Evolutionary conservation across 345 rosid genomes (phyloP).

Genomic region (Lepidium sativum): DNA sequence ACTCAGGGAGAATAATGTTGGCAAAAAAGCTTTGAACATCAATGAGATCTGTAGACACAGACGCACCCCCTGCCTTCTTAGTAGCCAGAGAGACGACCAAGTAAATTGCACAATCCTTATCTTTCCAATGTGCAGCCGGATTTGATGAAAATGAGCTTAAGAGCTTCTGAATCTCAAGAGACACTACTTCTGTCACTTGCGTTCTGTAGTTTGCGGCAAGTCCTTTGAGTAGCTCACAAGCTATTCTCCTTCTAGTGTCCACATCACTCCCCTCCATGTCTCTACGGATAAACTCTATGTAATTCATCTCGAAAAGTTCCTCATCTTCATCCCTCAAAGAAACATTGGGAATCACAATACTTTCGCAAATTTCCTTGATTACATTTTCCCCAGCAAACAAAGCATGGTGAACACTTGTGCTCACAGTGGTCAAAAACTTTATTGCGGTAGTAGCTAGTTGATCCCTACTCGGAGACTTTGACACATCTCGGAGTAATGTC

Average conservation of each 20-base stretch:
- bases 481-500: conserved; percentile 74
- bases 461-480: conserved; percentile 66
- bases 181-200: conserved; percentile 55
- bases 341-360: conserved; percentile 93
- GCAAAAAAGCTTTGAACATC: conserved; percentile 78
- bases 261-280: conserved; percentile 99
- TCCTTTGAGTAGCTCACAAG: conserved; percentile 93
- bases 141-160: conserved; percentile 52
- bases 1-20: conserved; percentile 71
- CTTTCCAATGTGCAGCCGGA: conserved; percentile 83
- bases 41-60: conserved; percentile 79
- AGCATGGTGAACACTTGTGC: conserved; percentile 86
- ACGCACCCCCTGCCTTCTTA: conserved; percentile 72
- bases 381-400: conserved; percentile 73
- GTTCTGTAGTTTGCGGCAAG: conserved; percentile 75
- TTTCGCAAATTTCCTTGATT: conserved; percentile 73
- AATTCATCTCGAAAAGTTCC: conserved; percentile 96
- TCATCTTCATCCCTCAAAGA: conserved; percentile 91
- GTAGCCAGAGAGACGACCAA: conserved; percentile 87
- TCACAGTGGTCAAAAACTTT: conserved; percentile 90
- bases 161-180: conserved; percentile 73
- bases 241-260: conserved; percentile 97
- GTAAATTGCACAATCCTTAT: conserved; percentile 92
- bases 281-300: conserved; percentile 88
- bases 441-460: conserved; percentile 78